These are phyloP conservation scores for Saturnispora saitoi DNA, from an alignment of 805 yeast species.

Conservation along the genomic window DNA sequence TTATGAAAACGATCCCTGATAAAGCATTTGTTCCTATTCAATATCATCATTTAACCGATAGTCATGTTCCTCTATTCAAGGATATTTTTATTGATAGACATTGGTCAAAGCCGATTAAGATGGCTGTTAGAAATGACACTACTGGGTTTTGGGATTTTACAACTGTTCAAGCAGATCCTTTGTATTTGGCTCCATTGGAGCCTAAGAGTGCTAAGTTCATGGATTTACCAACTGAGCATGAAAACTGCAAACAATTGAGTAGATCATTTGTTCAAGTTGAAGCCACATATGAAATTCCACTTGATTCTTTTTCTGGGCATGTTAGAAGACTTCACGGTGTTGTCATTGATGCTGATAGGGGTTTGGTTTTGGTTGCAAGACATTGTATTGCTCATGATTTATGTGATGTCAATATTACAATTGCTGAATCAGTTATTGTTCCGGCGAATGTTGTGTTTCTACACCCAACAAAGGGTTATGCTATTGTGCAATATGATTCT, in stretches of 20 bases:
- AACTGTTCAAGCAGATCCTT: constrained; percentile 49
- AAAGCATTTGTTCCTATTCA: constrained; percentile 58
- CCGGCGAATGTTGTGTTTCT: constrained; percentile 75
- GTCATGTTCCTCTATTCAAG: constrained; percentile 64
- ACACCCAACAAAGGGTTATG: constrained; percentile 84
- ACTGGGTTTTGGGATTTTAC: constrained; percentile 52
- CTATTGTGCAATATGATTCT: constrained; percentile 78
- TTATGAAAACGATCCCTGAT: constrained; percentile 73
- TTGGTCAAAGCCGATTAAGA: constrained; percentile 65
- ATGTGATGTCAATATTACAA: constrained; percentile 64
- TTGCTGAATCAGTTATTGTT: constrained; percentile 78
- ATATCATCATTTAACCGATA: constrained; percentile 71
- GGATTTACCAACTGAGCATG: constrained; percentile 54
- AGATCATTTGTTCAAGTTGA: constrained; percentile 68
- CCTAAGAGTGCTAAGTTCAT: constrained; percentile 64
- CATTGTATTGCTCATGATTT: constrained; percentile 75
- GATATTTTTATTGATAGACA: constrained; percentile 73
- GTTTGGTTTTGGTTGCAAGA: constrained; percentile 73
- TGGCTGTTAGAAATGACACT: constrained; percentile 52
- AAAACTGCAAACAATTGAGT: constrained; percentile 46
- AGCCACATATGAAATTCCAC: constrained; percentile 53
- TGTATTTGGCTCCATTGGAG: constrained; percentile 41
- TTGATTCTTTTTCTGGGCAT: constrained; percentile 67
- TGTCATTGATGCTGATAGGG: constrained; percentile 70
- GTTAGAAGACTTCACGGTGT: constrained; percentile 65